A percentile compares a stretch with the other conserved stretches of the same genome.
These are phyloP conservation scores for Priceomyces haplophilus DNA, from an alignment of 805 yeast genomes.

Conservation along the genomic window DNA sequence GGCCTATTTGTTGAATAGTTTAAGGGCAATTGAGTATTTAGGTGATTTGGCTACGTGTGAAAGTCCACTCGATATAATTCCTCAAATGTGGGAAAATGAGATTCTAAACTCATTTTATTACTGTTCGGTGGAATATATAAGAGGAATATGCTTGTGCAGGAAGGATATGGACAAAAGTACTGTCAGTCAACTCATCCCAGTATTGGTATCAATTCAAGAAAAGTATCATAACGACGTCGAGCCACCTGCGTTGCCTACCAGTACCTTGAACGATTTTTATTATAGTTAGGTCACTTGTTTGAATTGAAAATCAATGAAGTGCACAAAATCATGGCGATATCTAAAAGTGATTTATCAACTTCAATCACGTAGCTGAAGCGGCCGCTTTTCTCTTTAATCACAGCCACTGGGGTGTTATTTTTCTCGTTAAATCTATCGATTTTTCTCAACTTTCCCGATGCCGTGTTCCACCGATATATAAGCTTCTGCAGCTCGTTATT, in stretches of 20 bases:
- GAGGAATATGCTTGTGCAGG: constrained; percentile 55
- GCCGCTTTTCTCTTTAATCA: constrained; percentile 4
- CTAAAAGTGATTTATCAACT: constrained; percentile 4
- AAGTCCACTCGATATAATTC: constrained; percentile 31
- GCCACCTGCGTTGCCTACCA: constrained; percentile 29
- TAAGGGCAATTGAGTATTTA: constrained; percentile 40
- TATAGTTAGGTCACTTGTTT: constrained; percentile 13
- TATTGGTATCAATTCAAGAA: constrained; percentile 27
- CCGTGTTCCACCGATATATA: constrained; percentile 9
- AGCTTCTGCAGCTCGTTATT: constrained; percentile 4
- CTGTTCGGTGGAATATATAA: constrained; percentile 69
- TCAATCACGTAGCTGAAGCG: constrained; percentile 5
- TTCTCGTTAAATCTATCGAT: constrained; percentile 4
- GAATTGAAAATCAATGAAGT: constrained; percentile 7
- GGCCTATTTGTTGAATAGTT: constrained; percentile 35
- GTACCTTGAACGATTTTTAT: constrained; percentile 34
- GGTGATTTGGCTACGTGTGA: constrained; percentile 39
- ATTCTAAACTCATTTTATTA: constrained; percentile 68
- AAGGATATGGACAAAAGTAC: constrained; percentile 39
- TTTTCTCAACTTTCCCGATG: constrained; percentile 7
- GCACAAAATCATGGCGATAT: constrained; percentile 6
- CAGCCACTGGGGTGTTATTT: constrained; percentile 6
- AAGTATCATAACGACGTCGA: constrained; percentile 31
- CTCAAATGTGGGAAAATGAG: constrained; percentile 52
- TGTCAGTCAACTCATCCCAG: constrained; percentile 25